These are phyloP conservation scores for Lactifluus piperatus DNA, from an alignment of 768 basidiomycete species.

Conservation along the genomic window DNA sequence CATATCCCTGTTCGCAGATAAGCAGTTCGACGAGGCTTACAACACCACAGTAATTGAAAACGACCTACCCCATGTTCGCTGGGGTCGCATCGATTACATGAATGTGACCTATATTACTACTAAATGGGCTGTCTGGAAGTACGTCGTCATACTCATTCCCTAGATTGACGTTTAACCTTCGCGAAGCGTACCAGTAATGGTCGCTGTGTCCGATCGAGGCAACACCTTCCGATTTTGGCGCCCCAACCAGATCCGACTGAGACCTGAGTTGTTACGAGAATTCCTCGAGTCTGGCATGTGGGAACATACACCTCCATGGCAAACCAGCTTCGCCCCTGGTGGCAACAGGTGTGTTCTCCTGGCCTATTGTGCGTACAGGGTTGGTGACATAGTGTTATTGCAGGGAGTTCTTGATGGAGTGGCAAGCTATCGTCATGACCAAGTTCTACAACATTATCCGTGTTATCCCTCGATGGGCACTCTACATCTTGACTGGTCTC, in stretches of 20 bases:
- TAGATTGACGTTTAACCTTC: neutral
- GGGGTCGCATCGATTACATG: constrained; percentile 83
- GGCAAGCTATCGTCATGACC: constrained; percentile 41
- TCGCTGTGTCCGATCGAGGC: constrained; percentile 64
- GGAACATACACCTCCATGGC: constrained; percentile 60
- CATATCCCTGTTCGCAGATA: constrained; percentile 61
- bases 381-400: neutral
- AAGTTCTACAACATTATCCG: constrained; percentile 44
- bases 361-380: neutral
- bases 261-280: constrained; percentile 48
- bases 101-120: constrained; percentile 78
- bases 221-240: constrained; percentile 75
- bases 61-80: constrained; percentile 65
- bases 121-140: constrained; percentile 84
- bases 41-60: constrained; percentile 50
- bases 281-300: constrained; percentile 62
- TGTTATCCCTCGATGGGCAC: constrained; percentile 60
- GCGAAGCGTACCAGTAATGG: constrained; percentile 64
- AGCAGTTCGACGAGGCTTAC: constrained; percentile 66
- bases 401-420: constrained; percentile 65
- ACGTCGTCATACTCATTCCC: constrained; percentile 24
- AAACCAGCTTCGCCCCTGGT: constrained; percentile 60
- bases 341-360: constrained; percentile 49
- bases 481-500: constrained; percentile 57
- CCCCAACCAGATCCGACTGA: constrained; percentile 51